Base-by-base conservation (phyloP, 129 eudicot genomes). In the Silybum marianum region DNA sequence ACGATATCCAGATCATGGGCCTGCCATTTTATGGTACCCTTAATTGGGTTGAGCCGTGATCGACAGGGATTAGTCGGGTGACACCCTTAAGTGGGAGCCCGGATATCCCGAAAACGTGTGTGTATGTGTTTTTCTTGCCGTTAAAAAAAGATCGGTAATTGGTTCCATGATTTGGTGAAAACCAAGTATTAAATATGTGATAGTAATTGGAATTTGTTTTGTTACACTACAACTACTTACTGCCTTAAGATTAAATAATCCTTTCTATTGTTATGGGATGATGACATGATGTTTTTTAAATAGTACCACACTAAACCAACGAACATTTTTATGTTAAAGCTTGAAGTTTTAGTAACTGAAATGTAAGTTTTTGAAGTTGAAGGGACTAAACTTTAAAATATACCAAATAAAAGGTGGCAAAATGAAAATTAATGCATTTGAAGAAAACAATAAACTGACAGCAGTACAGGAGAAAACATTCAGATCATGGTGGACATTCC, bases 391-490 rank as follows among this genome's bases (percentile, higher is more conserved):
- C 1, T 1, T 38, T 4, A 12, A 13, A 65, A 2, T 77, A 12
- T 7, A 36, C 2, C 9, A 65, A 65, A 23, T 9, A 13, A 11
- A 34, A 36, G 73, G 81, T 28, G 72, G 19, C 30, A 10, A 65
- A 21, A 13, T 77, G 44, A 63, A 63, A 77, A 19, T 0, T 8
- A 9, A 36, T 22, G 10, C 73, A 77, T 65, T 77, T 34, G 58
- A 9, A 77, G 69, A 25, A 65, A 65, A 77, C 51, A 76, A 32
- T 76, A 30, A 32, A 76, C 48, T 76, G 71, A 77, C 60, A 77
- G 80, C 72, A 36, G 28, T 77, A 32, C 54, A 54, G 48, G 75
- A 10, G 66, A 75, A 60, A 77, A 63, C 60, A 36, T 62, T 76
- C 32, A 32, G 40, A 54, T 34, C 32, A 65, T 65, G 80, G 80